Conservation (phyloP, 2,329 filamentous ascomycete genomes). For the Aureobasidium sp. region DNA sequence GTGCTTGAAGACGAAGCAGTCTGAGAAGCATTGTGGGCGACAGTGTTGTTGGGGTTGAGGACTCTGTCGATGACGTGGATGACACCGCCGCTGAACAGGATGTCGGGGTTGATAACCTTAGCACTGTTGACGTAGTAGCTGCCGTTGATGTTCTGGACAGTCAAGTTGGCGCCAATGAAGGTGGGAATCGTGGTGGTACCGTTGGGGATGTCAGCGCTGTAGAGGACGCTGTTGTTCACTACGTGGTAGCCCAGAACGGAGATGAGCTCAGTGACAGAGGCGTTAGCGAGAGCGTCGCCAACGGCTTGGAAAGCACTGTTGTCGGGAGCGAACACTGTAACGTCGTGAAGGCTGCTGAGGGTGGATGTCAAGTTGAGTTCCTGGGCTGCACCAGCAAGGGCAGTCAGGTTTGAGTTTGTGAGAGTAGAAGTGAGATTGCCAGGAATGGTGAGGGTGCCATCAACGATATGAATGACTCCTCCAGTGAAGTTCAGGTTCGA, state of each 20-base stretch:
- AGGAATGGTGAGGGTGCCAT: constrained; percentile 35
- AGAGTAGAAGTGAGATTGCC: constrained; percentile 23
- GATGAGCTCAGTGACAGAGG: constrained; percentile 40
- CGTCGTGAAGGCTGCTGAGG: constrained; percentile 35
- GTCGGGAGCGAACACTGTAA: constrained; percentile 58
- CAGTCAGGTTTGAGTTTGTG: constrained; percentile 27
- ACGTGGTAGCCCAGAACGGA: constrained; percentile 57
- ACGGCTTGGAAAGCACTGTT: constrained; percentile 52
- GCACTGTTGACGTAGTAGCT: constrained; percentile 38
- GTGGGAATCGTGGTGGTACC: constrained; percentile 23
- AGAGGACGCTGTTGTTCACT: constrained; percentile 46
- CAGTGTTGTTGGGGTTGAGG: constrained; percentile 47
- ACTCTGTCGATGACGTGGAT: constrained; percentile 49
- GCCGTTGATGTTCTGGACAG: constrained; percentile 29
- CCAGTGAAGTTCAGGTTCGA: constrained; percentile 37
- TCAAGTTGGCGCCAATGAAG: constrained; percentile 30
- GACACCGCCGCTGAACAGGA: constrained; percentile 38
- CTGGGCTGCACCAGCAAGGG: constrained; percentile 32
- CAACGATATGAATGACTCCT: constrained; percentile 40
- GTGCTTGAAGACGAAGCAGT: constrained; percentile 32
- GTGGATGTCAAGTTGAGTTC: constrained; percentile 30
- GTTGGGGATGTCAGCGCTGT: constrained; percentile 24
- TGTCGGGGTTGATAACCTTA: constrained; percentile 31
- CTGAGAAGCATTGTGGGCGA: constrained; percentile 19
- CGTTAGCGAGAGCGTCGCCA: constrained; percentile 40